Base-by-base conservation (phyloP, 805 yeast genomes). In the Teunomyces funiuensis region DNA sequence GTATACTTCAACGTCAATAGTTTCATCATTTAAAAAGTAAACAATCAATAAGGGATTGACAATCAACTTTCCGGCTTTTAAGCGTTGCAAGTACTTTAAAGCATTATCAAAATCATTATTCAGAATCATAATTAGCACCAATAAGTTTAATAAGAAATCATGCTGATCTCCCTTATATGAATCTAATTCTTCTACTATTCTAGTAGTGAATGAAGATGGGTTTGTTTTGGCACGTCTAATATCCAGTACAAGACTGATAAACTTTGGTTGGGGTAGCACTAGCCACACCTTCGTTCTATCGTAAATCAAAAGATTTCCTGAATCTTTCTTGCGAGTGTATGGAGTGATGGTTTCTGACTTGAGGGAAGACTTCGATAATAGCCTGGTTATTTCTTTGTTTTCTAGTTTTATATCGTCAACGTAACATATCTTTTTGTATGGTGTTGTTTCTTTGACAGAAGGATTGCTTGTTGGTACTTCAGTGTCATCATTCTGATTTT, bases 41-140 rank as follows among this genome's bases (percentile, higher is more conserved):
- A 49, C 17, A 2, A 50, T 45, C 18, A 52, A 41, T 3, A 41
- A 18, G 7, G 58, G 55, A 27, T 50, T 41, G 6, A 53, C 28
- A 15, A 47, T 18, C 10, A 53, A 37, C 5, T 39, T 30, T 10
- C 50, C 51, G 16, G 33, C 28, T 33, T 45, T 48, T 37, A 49
- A 37, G 16, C 52, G 33, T 3, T 34, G 34, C 19, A 44, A 25
- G 28, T 44, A 46, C 30, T 39, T 43, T 23, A 39, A 28, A 8
- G 36, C 22, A 2, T 14, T 27, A 4, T 39, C 44, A 18, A 29
- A 20, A 11, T 40, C 29, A 2, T 36, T 41, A 11, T n/a, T 23
- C 10, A 31, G 28, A 11, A 44, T 18, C 30, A 28, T 15, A 4
- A 26, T 15, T 8, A 48, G 11, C 15, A 40, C 36, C 8, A 43